phyloP scores from a whole-genome alignment of 352 stramenopile species.

The Pythium biforme region DNA sequence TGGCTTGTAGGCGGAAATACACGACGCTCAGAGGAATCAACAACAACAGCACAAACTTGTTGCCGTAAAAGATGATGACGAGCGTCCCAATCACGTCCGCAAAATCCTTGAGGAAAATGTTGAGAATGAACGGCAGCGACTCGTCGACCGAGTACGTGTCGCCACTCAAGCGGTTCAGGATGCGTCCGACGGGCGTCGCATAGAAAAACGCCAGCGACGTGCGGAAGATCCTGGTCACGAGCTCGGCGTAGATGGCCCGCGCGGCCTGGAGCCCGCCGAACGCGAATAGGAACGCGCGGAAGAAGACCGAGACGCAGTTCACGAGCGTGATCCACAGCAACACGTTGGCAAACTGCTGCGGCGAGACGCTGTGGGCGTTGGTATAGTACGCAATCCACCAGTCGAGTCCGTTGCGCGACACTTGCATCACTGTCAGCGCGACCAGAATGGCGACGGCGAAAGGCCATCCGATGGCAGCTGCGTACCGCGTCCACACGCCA shows the following conservation, averaged over 20 bases:
- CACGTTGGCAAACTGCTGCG: slow-evolving; percentile 48
- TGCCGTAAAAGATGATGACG: slow-evolving; percentile 78
- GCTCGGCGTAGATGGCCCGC: slow-evolving; percentile 48
- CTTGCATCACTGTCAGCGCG: slow-evolving; percentile 67
- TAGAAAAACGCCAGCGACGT: slow-evolving; percentile 72
- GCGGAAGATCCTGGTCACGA: slow-evolving; percentile 55
- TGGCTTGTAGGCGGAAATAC: slow-evolving; percentile 62
- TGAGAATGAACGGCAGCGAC: slow-evolving; percentile 86
- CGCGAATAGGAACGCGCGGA: slow-evolving; percentile 85
- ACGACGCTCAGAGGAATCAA: slow-evolving; percentile 67
- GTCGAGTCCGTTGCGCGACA: slow-evolving; percentile 72
- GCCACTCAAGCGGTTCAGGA: slow-evolving; percentile 78
- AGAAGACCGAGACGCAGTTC: slow-evolving; percentile 68
- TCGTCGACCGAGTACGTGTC: slow-evolving; percentile 87
- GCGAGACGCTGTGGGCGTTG: slow-evolving; percentile 50
- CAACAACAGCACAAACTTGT: slow-evolving; percentile 68
- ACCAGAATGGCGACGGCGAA: slow-evolving; percentile 53
- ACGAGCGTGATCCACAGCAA: slow-evolving; percentile 62
- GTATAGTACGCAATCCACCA: slow-evolving; percentile 87
- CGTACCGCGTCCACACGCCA: slow-evolving; percentile 68
- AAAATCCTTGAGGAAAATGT: slow-evolving; percentile 85
- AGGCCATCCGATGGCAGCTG: slow-evolving; percentile 41
- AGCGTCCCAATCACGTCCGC: slow-evolving; percentile 70
- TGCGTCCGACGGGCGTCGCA: slow-evolving; percentile 55
- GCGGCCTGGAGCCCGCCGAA: slow-evolving; percentile 74